A percentile compares a stretch with the other conserved stretches of the same genome.
Evolutionary conservation across 352 stramenopile species (phyloP).

Genomic region (Phytophthora fragariae): DNA sequence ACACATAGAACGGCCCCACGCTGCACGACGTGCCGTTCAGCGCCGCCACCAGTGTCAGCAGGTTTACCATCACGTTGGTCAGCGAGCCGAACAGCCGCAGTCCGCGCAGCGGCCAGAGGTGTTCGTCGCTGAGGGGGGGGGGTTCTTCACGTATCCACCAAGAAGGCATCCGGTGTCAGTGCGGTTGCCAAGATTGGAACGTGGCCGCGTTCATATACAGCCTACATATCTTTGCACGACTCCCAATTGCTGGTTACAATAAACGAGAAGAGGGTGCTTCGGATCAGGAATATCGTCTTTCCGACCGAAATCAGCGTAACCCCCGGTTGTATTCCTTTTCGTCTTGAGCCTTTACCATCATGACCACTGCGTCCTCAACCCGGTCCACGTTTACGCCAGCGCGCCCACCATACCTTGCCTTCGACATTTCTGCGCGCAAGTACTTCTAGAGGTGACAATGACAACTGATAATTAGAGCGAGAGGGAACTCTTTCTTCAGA

Average conservation of each 20-base stretch:
- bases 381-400: neutral
- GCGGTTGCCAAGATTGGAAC: conserved; percentile 2
- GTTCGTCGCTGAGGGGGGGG: too few relatives aligned
- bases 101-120: too few relatives aligned
- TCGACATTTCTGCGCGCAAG: neutral
- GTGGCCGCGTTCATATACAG: neutral
- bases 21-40: too few relatives aligned
- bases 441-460: conserved; percentile 11
- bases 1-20: too few relatives aligned
- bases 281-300: neutral
- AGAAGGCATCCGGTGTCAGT: conserved; percentile 9
- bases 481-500: too few relatives aligned
- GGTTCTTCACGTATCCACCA: too few relatives aligned
- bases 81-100: too few relatives aligned
- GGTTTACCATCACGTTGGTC: too few relatives aligned
- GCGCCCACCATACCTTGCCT: neutral
- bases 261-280: conserved; percentile 3
- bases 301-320: neutral
- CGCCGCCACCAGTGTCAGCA: too few relatives aligned
- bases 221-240: conserved; percentile 5
- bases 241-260: conserved; percentile 1
- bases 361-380: neutral
- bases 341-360: neutral
- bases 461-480: neutral
- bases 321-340: neutral